These are phyloP conservation scores for Pyrenochaeta sp. DNA, from an alignment of 2,329 filamentous ascomycete species.

Conservation along the genomic window DNA sequence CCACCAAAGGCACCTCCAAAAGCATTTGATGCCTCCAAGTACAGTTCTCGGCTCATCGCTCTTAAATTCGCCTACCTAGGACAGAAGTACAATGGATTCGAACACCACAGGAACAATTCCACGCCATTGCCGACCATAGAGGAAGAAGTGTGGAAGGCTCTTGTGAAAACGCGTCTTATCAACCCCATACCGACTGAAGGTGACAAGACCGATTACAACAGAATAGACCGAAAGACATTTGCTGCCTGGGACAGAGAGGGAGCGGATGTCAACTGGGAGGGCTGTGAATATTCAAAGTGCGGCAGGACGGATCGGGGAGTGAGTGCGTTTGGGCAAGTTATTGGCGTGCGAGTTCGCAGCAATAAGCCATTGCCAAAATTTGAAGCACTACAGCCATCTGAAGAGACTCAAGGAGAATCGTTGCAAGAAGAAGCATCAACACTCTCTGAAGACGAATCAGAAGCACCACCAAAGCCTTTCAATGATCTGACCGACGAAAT, in stretches of 20 bases:
- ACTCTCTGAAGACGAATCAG: constrained; percentile 11
- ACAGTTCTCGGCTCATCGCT: constrained; percentile 83
- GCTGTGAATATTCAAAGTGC: constrained; percentile 92
- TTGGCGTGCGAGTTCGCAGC: constrained; percentile 83
- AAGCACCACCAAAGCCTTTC: constrained; percentile 51
- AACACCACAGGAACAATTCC: constrained; percentile 76
- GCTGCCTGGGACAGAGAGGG: constrained; percentile 47
- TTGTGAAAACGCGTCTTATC: constrained; percentile 83
- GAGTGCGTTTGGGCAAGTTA: constrained; percentile 95
- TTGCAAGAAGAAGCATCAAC: constrained; percentile 4
- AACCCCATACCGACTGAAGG: constrained; percentile 31
- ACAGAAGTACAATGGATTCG: constrained; percentile 89
- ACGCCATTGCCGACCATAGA: constrained; percentile 83
- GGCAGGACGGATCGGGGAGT: constrained; percentile 92
- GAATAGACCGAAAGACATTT: constrained; percentile 43
- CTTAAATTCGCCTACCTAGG: constrained; percentile 95
- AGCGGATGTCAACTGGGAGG: constrained; percentile 73
- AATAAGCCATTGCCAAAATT: constrained; percentile 65
- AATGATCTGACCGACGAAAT: constrained; percentile 82
- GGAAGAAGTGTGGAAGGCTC: constrained; percentile 90
- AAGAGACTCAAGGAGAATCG: constrained; percentile 3
- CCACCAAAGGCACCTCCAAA: constrained; percentile 50
- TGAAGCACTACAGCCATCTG: constrained; percentile 8
- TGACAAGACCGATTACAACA: constrained; percentile 40
- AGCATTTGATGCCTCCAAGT: constrained; percentile 78